phyloP scores from a whole-genome alignment of 495 filamentous ascomycete species.

The Hypoxylon rickii region DNA sequence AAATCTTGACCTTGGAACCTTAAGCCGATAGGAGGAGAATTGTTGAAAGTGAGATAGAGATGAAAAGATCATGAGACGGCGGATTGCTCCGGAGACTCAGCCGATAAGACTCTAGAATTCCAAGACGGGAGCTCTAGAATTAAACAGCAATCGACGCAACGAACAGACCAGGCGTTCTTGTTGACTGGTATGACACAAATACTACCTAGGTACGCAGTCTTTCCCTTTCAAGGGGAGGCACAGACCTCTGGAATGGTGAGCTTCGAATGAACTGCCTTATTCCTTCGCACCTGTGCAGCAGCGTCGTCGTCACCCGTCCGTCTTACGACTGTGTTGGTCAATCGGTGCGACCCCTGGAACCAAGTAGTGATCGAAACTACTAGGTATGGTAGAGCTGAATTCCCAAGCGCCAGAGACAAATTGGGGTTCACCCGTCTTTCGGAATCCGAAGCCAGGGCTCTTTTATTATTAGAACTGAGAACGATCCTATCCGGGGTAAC shows the following conservation, averaged over 20 bases:
- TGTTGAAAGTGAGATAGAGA: not conserved
- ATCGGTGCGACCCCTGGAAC: constrained; percentile 1
- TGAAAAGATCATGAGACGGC: not conserved
- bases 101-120: constrained; percentile 17
- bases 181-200: constrained; percentile 29
- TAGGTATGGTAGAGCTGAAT: not conserved
- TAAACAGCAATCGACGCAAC: no score
- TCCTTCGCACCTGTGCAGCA: constrained; percentile 2
- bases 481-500: constrained; percentile 18
- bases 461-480: constrained; percentile 32
- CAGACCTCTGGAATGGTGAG: constrained; percentile 13
- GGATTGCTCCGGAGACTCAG: not conserved
- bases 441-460: constrained; percentile 12
- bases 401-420: constrained; percentile 9
- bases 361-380: constrained; percentile 1
- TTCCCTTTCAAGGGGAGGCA: constrained; percentile 6
- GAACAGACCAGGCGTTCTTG: constrained; percentile 12
- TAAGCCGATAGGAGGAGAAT: constrained; percentile 22
- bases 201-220: constrained; percentile 19
- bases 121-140: no score
- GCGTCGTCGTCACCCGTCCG: constrained; percentile 12
- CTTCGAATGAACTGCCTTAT: constrained; percentile 6
- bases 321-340: constrained; percentile 7
- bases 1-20: constrained; percentile 5
- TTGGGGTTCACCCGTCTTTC: constrained; percentile 2